phyloP scores from a whole-genome alignment of 441 rosid species.

The Dalechampia spathulata region DNA sequence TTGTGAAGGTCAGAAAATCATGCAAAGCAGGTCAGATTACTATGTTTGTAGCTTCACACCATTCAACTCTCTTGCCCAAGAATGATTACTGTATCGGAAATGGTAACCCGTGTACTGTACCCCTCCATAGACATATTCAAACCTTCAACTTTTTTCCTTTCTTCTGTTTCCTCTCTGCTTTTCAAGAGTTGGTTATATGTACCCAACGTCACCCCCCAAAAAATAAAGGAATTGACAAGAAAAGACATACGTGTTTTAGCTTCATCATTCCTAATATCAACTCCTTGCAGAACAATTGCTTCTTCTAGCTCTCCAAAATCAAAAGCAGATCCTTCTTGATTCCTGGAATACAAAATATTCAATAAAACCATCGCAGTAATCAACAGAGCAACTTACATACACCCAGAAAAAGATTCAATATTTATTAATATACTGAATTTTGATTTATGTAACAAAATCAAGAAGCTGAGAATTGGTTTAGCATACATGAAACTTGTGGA shows the following conservation, averaged over 20 bases:
- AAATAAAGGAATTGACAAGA: conserved; percentile 17
- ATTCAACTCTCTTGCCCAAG: conserved; percentile 45
- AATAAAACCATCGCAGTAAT: no score
- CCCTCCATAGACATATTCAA: conserved; percentile 39
- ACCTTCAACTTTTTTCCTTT: conserved; percentile 18
- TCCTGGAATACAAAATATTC: conserved; percentile 30
- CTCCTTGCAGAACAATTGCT: conserved; percentile 89
- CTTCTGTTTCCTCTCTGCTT: conserved; percentile 2
- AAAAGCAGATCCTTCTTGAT: conserved; percentile 76
- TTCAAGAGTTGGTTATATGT: conserved; percentile 38
- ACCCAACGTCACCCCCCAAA: conserved; percentile 69
- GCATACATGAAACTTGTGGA: conserved; percentile 43
- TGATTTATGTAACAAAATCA: neutral
- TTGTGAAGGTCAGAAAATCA: conserved; percentile 38
- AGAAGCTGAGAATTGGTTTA: neutral
- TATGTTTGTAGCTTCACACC: conserved; percentile 63
- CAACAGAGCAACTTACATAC: neutral
- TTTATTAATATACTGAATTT: neutral
- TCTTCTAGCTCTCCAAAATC: conserved; percentile 97
- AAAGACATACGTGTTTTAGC: conserved; percentile 63
- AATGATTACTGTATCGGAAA: conserved; percentile 61
- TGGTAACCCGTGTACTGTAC: conserved; percentile 33
- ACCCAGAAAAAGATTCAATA: neutral
- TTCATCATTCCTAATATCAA: conserved; percentile 73
- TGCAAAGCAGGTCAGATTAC: conserved; percentile 44